A percentile compares a stretch with the other conserved stretches of the same genome.
These are phyloP conservation scores for Neurospora sp. DNA, from an alignment of 2,329 filamentous ascomycete species.

Conservation along the genomic window DNA sequence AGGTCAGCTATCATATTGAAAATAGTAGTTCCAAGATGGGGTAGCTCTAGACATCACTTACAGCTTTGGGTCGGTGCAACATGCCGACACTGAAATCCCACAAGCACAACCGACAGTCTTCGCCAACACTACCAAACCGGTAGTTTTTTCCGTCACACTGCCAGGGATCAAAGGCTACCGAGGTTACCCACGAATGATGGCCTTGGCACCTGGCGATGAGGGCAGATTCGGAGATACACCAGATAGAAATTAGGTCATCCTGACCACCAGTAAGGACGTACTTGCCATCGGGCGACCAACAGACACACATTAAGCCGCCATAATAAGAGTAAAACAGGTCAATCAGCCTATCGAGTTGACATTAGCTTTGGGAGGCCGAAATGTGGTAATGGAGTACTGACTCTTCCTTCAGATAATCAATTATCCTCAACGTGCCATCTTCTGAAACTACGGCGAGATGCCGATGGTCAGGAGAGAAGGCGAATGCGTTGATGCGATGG, in stretches of 20 bases:
- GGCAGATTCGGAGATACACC: constrained; percentile 74
- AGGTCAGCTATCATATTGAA: constrained; percentile 13
- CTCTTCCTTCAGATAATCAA: constrained; percentile 89
- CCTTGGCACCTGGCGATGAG: constrained; percentile 90
- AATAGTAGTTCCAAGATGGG: too few species aligned
- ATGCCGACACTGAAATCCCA: constrained; percentile 99
- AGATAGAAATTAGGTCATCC: constrained; percentile 93
- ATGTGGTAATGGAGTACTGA: constrained; percentile 30
- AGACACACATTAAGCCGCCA: constrained; percentile 83
- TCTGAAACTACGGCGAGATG: constrained; percentile 87
- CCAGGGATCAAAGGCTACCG: constrained; percentile 94
- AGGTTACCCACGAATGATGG: constrained; percentile 91
- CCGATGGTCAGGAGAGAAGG: constrained; percentile 81
- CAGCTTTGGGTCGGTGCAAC: constrained; percentile 75
- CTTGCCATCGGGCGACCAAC: constrained; percentile 95
- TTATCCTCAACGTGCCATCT: constrained; percentile 78
- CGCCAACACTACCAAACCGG: constrained; percentile 89
- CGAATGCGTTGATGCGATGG: constrained; percentile 80
- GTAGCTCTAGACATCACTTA: constrained; percentile 33
- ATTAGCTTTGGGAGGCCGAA: neutral
- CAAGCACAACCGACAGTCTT: constrained; percentile 80
- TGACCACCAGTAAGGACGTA: constrained; percentile 93
- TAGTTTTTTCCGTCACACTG: constrained; percentile 93
- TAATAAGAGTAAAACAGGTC: constrained; percentile 89
- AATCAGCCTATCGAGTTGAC: constrained; percentile 49